Evolutionary conservation across 176 grass and related monocot genomes (phyloP), one percentile per base, ranked within the genome.

Genomic region (Oryza glumipatula): DNA sequence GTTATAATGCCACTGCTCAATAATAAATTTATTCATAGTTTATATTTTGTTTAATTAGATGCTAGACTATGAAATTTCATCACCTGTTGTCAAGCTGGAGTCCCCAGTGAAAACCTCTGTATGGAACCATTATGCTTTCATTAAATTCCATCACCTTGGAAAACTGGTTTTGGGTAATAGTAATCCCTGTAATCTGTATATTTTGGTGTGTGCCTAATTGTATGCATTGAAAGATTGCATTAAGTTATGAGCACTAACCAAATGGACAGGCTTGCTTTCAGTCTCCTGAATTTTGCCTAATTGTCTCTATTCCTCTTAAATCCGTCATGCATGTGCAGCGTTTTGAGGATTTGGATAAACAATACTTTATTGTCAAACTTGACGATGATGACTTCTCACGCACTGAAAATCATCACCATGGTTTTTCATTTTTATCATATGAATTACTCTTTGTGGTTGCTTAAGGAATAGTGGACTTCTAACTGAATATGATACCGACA

Each of bases 321-420:
- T 84, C 4, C 51, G 21, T 63, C 5, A 64, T 87, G 65, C 76
- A 28, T 66, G 19, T 85, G 67, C 83, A 98, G 96, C 83, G 91
- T 46, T 90, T 98, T 78, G 96, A 91, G 9, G 93, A 94, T 87
- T 73, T 95, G 76, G 96, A 98, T 60, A 91, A 95, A 85, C 80
- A 89, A 16, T 96, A 95, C 74, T 71, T 98, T 51, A 90, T 94
- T 80, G 82, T 99, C 56, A 82, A 96, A 77, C 47, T 96, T 49
- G 84, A 69, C n/a, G 91, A 89, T 70, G 86, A 89, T 81, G 86
- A 91, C 47, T 78, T 92, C 5, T 93, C 82, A 9, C 80, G 12
- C 11, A 77, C 76, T 6, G 80, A 82, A 11, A 48, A 86, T 10
- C 73, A 75, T 90, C 93, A 99, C 81, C 96, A 94, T 92, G 96